phyloP scores from a whole-genome alignment of 805 yeast species.

The Metschnikowia bowlesiae region DNA sequence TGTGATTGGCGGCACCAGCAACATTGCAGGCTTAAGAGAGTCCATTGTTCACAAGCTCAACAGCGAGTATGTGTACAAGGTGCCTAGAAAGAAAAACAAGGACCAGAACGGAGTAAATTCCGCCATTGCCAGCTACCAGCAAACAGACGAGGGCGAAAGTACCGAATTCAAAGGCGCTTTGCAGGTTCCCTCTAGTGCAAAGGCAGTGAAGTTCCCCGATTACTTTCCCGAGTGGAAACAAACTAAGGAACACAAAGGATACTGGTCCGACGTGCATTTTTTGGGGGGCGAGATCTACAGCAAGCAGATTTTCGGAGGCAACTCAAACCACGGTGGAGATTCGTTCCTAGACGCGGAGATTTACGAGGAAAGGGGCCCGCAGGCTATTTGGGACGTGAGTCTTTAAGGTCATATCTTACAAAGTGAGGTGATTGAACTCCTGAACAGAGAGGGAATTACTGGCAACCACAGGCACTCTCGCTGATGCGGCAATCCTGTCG shows the following conservation, averaged over 20 bases:
- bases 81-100: conserved; percentile 25
- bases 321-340: conserved; percentile 51
- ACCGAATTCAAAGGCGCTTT: conserved; percentile 18
- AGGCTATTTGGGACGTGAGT: conserved; percentile 66
- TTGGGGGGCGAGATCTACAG: conserved; percentile 86
- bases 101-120: conserved; percentile 29
- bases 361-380: conserved; percentile 78
- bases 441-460: too few relatives aligned
- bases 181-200: conserved; percentile 80
- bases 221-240: conserved; percentile 93
- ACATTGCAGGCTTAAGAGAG: conserved; percentile 72
- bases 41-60: conserved; percentile 57
- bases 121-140: conserved; percentile 42
- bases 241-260: conserved; percentile 48
- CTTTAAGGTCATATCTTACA: conserved; percentile 2
- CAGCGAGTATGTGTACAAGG: conserved; percentile 47
- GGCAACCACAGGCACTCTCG: too few relatives aligned
- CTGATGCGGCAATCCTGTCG: too few relatives aligned
- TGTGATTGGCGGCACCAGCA: conserved; percentile 71
- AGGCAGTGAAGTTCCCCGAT: conserved; percentile 71
- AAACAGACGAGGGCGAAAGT: conserved; percentile 31
- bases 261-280: conserved; percentile 68
- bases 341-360: conserved; percentile 64
- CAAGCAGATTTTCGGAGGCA: conserved; percentile 71
- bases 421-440: too few relatives aligned